Conservation (phyloP, 257 asterid species). For the Forsythia suspensa region DNA sequence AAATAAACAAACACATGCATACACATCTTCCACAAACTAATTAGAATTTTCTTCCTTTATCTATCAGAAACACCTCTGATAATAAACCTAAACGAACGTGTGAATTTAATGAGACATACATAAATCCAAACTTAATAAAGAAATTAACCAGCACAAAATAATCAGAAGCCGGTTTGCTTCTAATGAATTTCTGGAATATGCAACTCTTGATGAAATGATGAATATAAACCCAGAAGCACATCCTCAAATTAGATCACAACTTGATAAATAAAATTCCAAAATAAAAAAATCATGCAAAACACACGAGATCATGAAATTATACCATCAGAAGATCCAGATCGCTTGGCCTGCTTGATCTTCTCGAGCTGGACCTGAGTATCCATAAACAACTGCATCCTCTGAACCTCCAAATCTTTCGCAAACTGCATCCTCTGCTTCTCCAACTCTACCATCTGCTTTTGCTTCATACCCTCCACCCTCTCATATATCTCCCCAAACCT, state of each 20-base stretch:
- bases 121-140: not conserved
- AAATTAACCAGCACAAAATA: not conserved
- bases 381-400: constrained; percentile 77
- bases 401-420: constrained; percentile 84
- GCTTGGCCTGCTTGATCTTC: constrained; percentile 56
- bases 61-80: not conserved
- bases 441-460: constrained; percentile 80
- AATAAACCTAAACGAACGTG: not conserved
- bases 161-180: not conserved
- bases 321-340: constrained; percentile 65
- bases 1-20: not conserved
- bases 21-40: not conserved
- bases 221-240: not conserved
- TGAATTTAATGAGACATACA: not conserved
- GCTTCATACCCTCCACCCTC: constrained; percentile 77
- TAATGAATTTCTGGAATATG: not conserved
- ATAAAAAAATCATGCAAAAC: not conserved
- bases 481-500: constrained; percentile 75
- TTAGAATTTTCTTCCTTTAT: not conserved
- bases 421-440: constrained; percentile 90
- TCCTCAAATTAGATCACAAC: not conserved
- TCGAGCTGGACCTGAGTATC: constrained; percentile 70
- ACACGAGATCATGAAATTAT: constrained; percentile 1
- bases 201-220: not conserved
- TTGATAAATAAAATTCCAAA: not conserved